Evolutionary conservation across 176 grass and related monocot species (phyloP).

Genomic region (Juncus effusus): DNA sequence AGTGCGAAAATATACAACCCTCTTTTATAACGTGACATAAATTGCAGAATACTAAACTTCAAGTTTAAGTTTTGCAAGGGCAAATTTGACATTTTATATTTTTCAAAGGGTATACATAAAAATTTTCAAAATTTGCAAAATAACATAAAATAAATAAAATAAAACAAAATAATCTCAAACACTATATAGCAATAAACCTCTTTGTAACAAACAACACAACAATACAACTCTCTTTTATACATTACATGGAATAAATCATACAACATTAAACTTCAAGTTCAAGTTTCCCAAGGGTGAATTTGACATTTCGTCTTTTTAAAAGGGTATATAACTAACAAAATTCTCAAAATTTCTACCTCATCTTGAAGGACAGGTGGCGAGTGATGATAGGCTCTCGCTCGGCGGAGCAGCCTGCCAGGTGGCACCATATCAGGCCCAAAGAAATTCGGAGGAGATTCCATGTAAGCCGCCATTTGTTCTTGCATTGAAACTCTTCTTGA

Average conservation of each 20-base stretch:
- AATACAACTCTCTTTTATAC: background rate
- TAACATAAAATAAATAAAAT: slow-evolving; percentile 1
- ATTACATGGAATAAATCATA: background rate
- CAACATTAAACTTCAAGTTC: background rate
- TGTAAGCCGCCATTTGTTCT: slow-evolving; percentile 25
- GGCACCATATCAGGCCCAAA: slow-evolving; percentile 36
- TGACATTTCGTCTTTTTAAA: background rate
- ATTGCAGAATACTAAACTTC: background rate
- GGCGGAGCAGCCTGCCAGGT: slow-evolving; percentile 38
- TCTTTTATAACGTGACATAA: background rate
- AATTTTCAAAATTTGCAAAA: background rate
- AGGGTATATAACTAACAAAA: no score
- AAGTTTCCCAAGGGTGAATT: background rate
- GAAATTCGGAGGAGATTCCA: slow-evolving; percentile 19
- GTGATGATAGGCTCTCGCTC: slow-evolving; percentile 61
- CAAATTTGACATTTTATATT: background rate
- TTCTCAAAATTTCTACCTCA: slow-evolving; percentile 33
- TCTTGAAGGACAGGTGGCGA: slow-evolving; percentile 47
- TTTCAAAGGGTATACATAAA: no score
- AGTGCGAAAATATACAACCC: background rate
- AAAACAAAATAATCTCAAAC: background rate
- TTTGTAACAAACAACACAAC: background rate
- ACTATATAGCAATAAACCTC: background rate
- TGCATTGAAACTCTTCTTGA: slow-evolving; percentile 40
- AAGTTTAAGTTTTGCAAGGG: background rate